phyloP scores from a whole-genome alignment of 1,284 basidiomycete genomes.

The Fomitiporia mediterranea region DNA sequence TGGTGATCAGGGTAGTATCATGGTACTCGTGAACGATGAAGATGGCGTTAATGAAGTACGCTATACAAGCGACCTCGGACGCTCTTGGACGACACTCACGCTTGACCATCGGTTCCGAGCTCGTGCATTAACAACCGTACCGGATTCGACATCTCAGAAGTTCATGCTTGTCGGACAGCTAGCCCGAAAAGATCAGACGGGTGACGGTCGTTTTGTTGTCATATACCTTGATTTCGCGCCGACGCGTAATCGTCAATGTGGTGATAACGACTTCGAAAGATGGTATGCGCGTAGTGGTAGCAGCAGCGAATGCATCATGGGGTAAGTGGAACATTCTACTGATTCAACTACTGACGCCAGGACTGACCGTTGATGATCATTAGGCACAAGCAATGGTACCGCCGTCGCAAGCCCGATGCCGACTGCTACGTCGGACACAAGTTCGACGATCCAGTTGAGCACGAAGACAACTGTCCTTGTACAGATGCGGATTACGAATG shows the following conservation, averaged over 20 bases:
- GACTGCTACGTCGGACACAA: slow-evolving; percentile 93
- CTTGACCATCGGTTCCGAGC: slow-evolving; percentile 75
- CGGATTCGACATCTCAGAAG: slow-evolving; percentile 92
- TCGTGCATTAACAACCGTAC: slow-evolving; percentile 74
- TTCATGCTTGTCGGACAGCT: slow-evolving; percentile 83
- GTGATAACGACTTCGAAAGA: slow-evolving; percentile 72
- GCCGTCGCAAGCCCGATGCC: slow-evolving; percentile 76
- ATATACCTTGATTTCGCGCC: slow-evolving; percentile 84
- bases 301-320: slow-evolving; percentile 86
- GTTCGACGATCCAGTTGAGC: slow-evolving; percentile 78
- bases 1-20: slow-evolving; percentile 83
- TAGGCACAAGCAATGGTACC: slow-evolving; percentile 97
- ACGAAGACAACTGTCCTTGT: slow-evolving; percentile 84
- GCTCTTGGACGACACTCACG: slow-evolving; percentile 70
- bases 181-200: slow-evolving; percentile 55
- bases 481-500: slow-evolving; percentile 91
- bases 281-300: slow-evolving; percentile 79
- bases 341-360: too few species aligned
- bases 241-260: slow-evolving; percentile 68
- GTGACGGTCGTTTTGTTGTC: slow-evolving; percentile 62
- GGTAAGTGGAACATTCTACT: too few species aligned
- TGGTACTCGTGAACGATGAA: slow-evolving; percentile 88
- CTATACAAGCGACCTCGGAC: slow-evolving; percentile 86
- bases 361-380: too few species aligned
- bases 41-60: slow-evolving; percentile 66